Evolutionary conservation across 805 yeast species (phyloP).

Genomic region (Zygoascus bituminiphila): DNA sequence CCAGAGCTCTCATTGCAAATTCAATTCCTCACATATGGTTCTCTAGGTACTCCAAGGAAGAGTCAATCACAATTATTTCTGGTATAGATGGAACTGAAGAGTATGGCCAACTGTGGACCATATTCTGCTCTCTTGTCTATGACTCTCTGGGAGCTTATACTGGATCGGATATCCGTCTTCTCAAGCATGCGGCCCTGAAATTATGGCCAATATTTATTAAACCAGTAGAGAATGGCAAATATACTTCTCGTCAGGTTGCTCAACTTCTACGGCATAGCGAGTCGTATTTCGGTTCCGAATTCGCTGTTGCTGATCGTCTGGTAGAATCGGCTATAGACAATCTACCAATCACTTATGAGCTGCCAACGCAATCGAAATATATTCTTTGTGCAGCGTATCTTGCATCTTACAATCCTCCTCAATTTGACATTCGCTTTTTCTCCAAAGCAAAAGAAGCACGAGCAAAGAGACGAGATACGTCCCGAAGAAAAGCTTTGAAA

Average conservation of each 20-base stretch:
- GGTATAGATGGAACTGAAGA: not conserved
- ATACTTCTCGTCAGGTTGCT: constrained; percentile 15
- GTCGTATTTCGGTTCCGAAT: constrained; percentile 22
- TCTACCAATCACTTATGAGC: constrained; percentile 29
- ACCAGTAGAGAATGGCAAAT: constrained; percentile 16
- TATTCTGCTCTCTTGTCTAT: constrained; percentile 35
- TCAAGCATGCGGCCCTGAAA: constrained; percentile 19
- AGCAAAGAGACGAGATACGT: constrained; percentile 32
- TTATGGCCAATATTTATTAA: constrained; percentile 29
- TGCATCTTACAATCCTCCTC: constrained; percentile 68
- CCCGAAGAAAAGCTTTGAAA: constrained; percentile 37
- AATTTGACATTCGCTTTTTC: constrained; percentile 60
- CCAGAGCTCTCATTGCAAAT: constrained; percentile 33
- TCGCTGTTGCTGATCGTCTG: constrained; percentile 15
- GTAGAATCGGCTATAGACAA: constrained; percentile 12
- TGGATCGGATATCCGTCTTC: constrained; percentile 34
- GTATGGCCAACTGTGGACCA: not conserved
- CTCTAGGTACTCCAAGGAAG: constrained; percentile 34
- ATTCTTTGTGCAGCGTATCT: constrained; percentile 74
- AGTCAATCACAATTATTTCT: constrained; percentile 32
- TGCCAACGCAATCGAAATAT: constrained; percentile 57
- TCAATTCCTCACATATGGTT: constrained; percentile 40
- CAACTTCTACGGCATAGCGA: constrained; percentile 20
- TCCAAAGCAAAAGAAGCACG: constrained; percentile 50
- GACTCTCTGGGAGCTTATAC: constrained; percentile 38